Evolutionary conservation across 345 rosid species (phyloP), one percentile per base, ranked within the genome.

Genomic region (Anacardium occidentale): DNA sequence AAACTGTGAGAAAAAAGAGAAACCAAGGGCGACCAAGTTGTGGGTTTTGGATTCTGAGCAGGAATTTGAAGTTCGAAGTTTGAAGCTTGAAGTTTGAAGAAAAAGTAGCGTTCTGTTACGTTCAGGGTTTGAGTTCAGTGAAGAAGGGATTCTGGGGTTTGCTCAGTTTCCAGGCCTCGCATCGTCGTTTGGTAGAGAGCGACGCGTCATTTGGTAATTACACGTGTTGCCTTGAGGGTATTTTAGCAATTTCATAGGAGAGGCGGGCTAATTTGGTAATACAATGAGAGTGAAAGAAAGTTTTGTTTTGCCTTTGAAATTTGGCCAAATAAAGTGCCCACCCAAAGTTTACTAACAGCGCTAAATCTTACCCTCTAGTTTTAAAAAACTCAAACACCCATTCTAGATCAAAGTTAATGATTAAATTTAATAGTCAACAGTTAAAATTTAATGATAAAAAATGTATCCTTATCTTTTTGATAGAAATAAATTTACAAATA

Each of bases 211-310:
- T 6, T 10, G 12, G 52, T 51, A 8, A 34, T 3, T 67, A 76
- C 75, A 66, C 68, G 79, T 71, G 62, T 48, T 37, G 0, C 7
- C 0, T 0, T 10, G 45, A 44, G 66, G 75, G 62, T 53, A 25
- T 9, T 50, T 65, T 64, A 12, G 71, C 17, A 3, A 57, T 70
- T 47, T 22, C 3, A 2, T 0, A 5, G 20, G n/a, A 12, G 21
- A 13, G 10, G 26, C 54, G 69, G 77, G 15, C 4, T 2, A 22
- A 51, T 40, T 52, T 29, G 68, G 73, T 3, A 60, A 47, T 10
- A 42, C 14, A 8, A 52, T 20, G 78, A 51, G 60, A 63, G 78
- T 47, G 74, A 51, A 70, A 55, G 47, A 48, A 24, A 7, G 48
- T 47, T 64, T 9, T 11, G 53, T 29, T 44, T 17, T 42, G 29